Evolutionary conservation across 1,284 basidiomycete species (phyloP), one percentile per base, ranked within the genome.

Genomic region (Malassezia slooffiae): DNA sequence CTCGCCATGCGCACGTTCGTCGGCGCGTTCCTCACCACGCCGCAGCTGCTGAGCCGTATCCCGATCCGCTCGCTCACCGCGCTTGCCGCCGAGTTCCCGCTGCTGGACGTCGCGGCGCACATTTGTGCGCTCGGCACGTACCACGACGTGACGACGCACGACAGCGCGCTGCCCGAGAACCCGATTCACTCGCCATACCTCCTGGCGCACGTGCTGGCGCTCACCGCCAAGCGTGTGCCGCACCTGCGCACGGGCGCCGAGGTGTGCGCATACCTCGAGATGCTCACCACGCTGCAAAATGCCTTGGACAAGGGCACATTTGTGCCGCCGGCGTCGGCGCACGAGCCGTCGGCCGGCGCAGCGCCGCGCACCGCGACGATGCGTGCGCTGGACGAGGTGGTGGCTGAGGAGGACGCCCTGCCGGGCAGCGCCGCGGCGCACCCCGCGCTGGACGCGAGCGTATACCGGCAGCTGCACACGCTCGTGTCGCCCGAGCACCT

Each of bases 241-340:
- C 51, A 43, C 30, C 35, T 64, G 43, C 57, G 55, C 31, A 42
- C 46, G 8, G 54, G 53, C 19, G 37, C 42, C 1, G 35, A 31
- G 21, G 39, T 64, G 2, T 31, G 24, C 13, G 38, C 38, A 11
- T 69, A 67, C 23, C 52, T 69, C 11, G 43, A 43, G 2, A 55
- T 55, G 10, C 39, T 69, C 15, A 55, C 59, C 17, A 41, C 43
- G n/a, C 49, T 60, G 6, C 62, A 63, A 38, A 52, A 64, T 30
- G 57, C 51, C 17, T 33, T 66, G 10, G 41, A 48, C 3, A 29
- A 35, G 23, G 30, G 42, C 13, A 34, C 26, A 22, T 49, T 54
- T 37, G n/a, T n/a, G n/a, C n/a, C n/a, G n/a, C n/a, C n/a, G n/a
- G n/a, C n/a, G n/a, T n/a, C n/a, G n/a, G n/a, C n/a, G n/a, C n/a